These are phyloP conservation scores for Fragaria ananassa DNA, from an alignment of 306 rosid genomes.

Conservation along the genomic window DNA sequence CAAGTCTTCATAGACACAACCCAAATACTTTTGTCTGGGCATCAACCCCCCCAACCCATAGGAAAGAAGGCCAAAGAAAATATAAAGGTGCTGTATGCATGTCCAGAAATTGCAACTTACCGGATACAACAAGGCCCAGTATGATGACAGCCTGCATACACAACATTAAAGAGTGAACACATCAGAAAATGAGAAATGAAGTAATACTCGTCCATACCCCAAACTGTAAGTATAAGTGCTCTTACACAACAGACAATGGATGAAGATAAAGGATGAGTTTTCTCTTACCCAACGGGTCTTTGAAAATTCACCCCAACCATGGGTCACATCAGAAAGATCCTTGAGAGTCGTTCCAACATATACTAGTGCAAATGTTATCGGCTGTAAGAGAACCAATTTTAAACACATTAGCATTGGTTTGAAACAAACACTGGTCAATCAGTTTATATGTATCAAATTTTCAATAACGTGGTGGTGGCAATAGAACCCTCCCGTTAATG, in stretches of 20 bases:
- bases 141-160: constrained; percentile 75
- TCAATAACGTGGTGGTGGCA: background rate
- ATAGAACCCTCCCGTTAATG: background rate
- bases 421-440: background rate
- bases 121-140: constrained; percentile 61
- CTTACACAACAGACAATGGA: background rate
- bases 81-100: background rate
- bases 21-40: background rate
- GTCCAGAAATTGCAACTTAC: constrained; percentile 43
- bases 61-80: background rate
- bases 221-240: background rate
- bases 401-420: constrained; percentile 16
- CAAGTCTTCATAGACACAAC: background rate
- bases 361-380: constrained; percentile 81
- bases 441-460: background rate
- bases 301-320: constrained; percentile 87
- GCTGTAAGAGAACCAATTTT: constrained; percentile 51
- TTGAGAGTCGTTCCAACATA: constrained; percentile 93
- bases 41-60: background rate
- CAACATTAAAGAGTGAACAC: constrained; percentile 24
- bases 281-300: constrained; percentile 82
- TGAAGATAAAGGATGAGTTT: constrained; percentile 1
- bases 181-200: constrained; percentile 8
- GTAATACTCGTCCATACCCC: background rate
- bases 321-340: constrained; percentile 94